A percentile compares a stretch with the other conserved stretches of the same genome.
These are phyloP conservation scores for Kodamaea leandrae DNA, from an alignment of 805 yeast species.

Conservation along the genomic window DNA sequence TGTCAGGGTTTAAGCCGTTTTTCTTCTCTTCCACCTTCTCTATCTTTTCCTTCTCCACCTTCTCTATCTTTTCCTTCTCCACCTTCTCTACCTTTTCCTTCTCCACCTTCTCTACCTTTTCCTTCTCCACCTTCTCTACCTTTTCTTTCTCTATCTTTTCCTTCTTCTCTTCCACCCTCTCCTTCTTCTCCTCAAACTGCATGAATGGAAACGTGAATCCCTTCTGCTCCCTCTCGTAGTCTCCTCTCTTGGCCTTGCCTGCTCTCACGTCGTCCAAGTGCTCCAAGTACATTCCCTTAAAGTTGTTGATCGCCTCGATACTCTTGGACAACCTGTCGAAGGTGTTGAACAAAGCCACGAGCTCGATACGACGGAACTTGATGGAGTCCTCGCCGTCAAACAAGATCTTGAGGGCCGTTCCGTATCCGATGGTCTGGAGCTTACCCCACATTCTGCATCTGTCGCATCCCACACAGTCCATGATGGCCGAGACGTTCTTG, in stretches of 20 bases:
- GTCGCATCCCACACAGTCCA: conserved; percentile 99
- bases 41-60: neutral
- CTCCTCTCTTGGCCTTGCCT: conserved; percentile 41
- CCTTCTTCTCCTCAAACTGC: neutral
- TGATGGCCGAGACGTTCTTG: conserved; percentile 83
- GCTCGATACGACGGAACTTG: conserved; percentile 70
- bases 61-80: neutral
- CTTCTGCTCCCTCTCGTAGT: conserved; percentile 31
- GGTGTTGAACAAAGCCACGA: conserved; percentile 88
- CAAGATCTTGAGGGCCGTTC: conserved; percentile 87
- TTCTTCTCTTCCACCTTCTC: neutral
- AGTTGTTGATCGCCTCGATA: conserved; percentile 67
- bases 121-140: neutral
- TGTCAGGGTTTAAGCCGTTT: neutral
- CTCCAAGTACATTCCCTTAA: conserved; percentile 52
- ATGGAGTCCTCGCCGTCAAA: conserved; percentile 66
- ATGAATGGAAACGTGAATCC: conserved; percentile 42
- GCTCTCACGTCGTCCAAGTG: conserved; percentile 40
- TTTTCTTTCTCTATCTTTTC: neutral
- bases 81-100: neutral
- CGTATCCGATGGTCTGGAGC: conserved; percentile 95
- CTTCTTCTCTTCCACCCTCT: neutral
- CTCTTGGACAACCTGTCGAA: conserved; percentile 90
- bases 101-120: neutral
- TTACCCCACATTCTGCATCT: conserved; percentile 98